A percentile compares a stretch with the other conserved stretches of the same genome.
These are phyloP conservation scores for Zygotorulaspora sp. DNA, from an alignment of 805 yeast species.

Conservation along the genomic window DNA sequence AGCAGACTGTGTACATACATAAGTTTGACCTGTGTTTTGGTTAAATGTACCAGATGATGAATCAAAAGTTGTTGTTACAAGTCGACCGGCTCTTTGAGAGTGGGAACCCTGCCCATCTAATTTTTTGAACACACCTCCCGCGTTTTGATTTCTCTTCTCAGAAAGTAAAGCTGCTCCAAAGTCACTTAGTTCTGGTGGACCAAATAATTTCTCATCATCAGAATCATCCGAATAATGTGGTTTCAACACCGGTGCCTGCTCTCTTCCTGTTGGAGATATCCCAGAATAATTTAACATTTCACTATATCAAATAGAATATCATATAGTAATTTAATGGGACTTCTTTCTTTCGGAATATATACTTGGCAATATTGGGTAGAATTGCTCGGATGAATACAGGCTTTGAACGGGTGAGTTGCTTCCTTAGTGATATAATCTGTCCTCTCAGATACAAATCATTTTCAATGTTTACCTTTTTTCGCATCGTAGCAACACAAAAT, in stretches of 20 bases:
- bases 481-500: constrained; percentile 4
- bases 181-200: constrained; percentile 31
- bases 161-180: constrained; percentile 33
- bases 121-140: not conserved
- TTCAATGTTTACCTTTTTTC: constrained; percentile 5
- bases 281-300: constrained; percentile 10
- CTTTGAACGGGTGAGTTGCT: no score
- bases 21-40: constrained; percentile 13
- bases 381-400: no score
- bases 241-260: constrained; percentile 5
- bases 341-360: no score
- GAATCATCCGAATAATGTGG: constrained; percentile 14
- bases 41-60: constrained; percentile 7
- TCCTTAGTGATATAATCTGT: not conserved
- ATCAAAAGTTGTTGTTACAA: constrained; percentile 5
- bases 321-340: no score
- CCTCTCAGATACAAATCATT: not conserved
- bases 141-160: constrained; percentile 15
- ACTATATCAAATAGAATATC: constrained; percentile 2
- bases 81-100: constrained; percentile 1
- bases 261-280: constrained; percentile 12
- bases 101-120: constrained; percentile 2
- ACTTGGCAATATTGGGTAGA: no score
- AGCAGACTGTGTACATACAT: constrained; percentile 12
- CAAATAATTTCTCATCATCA: constrained; percentile 28